Conservation (phyloP, 257 asterid genomes). For the Schizonepeta tenuifolia region DNA sequence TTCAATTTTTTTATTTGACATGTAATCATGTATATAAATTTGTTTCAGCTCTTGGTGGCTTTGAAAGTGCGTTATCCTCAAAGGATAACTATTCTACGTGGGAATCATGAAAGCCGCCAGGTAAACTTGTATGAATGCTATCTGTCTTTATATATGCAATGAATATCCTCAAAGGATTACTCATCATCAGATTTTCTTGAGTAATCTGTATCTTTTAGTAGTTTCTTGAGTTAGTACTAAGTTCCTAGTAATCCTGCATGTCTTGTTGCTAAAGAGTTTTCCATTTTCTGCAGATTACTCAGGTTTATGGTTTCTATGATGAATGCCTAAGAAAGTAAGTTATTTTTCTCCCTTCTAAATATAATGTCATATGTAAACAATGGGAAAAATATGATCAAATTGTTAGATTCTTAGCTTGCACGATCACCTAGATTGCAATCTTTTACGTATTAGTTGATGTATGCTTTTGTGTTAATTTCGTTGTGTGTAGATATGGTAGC, state of each 20-base stretch:
- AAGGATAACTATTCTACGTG: constrained; percentile 69
- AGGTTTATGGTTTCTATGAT: constrained; percentile 52
- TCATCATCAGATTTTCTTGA: constrained; percentile 13
- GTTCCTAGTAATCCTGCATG: background rate
- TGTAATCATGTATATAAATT: constrained; percentile 10
- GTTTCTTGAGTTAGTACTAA: constrained; percentile 11
- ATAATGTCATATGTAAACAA: background rate
- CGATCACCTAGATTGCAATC: background rate
- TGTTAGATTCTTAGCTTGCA: background rate
- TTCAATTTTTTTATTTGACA: constrained; percentile 10
- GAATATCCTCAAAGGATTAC: background rate
- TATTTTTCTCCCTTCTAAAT: constrained; percentile 5
- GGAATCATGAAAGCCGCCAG: constrained; percentile 92
- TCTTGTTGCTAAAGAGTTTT: constrained; percentile 15
- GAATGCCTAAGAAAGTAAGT: constrained; percentile 52
- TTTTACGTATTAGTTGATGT: background rate
- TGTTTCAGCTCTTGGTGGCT: constrained; percentile 64
- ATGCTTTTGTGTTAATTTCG: constrained; percentile 7
- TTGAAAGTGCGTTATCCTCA: constrained; percentile 68
- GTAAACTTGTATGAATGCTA: constrained; percentile 38
- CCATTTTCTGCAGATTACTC: constrained; percentile 42
- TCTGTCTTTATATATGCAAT: background rate
- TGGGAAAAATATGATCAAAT: background rate
- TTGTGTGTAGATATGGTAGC: constrained; percentile 66
- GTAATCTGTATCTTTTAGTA: constrained; percentile 9